These are phyloP conservation scores for Colletotrichum filicis DNA, from an alignment of 2,329 filamentous ascomycete species.

Conservation along the genomic window DNA sequence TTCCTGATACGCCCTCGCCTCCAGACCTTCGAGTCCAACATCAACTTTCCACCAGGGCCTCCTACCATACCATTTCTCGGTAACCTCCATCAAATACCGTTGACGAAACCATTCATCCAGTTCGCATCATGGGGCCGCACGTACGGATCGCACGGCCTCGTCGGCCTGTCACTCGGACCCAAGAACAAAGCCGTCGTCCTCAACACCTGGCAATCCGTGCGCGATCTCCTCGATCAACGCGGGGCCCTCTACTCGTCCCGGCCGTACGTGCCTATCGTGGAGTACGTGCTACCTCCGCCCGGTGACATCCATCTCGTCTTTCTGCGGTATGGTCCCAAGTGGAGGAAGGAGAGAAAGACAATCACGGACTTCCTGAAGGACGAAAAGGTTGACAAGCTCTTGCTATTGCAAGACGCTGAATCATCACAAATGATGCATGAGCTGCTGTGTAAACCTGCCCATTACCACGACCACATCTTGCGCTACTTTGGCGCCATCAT, in stretches of 20 bases:
- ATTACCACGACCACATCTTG: conserved; percentile 3
- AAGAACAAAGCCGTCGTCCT: conserved; percentile 46
- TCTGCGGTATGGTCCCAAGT: conserved; percentile 12
- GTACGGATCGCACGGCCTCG: conserved; percentile 45
- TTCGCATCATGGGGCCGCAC: conserved; percentile 45
- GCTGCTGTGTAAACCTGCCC: neutral
- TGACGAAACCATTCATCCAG: conserved; percentile 38
- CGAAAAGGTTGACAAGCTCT: neutral
- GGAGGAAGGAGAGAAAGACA: conserved; percentile 3
- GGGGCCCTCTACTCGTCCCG: conserved; percentile 49
- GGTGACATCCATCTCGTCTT: conserved; percentile 21
- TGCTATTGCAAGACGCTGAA: conserved; percentile 4
- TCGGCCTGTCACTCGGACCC: conserved; percentile 43
- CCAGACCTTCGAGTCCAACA: neutral
- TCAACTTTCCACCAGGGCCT: conserved; percentile 38
- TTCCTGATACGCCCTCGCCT: neutral
- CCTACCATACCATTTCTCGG: conserved; percentile 39
- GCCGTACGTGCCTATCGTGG: conserved; percentile 41
- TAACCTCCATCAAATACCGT: conserved; percentile 41
- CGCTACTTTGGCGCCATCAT: conserved; percentile 9
- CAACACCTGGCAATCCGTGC: conserved; percentile 43
- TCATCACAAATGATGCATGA: conserved; percentile 15
- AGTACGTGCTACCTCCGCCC: conserved; percentile 5
- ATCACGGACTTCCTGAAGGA: conserved; percentile 1
- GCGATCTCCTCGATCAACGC: conserved; percentile 51